Evolutionary conservation across 2,329 filamentous ascomycete genomes (phyloP).

Genomic region (Huntiella bhutanensis): DNA sequence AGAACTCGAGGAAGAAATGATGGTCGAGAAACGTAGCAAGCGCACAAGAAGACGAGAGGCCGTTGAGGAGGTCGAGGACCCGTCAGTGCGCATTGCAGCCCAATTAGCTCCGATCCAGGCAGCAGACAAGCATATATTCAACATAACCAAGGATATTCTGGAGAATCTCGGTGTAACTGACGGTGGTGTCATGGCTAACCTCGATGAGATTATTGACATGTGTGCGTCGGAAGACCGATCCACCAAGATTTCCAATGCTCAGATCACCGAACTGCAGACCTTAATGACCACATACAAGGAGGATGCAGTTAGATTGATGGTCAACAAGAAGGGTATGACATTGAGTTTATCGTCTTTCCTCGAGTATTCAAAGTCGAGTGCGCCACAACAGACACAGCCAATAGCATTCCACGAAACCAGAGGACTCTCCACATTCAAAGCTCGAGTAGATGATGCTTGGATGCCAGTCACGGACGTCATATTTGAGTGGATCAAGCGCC

Average conservation of each 20-base stretch:
- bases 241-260: constrained; percentile 26
- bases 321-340: constrained; percentile 33
- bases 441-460: constrained; percentile 29
- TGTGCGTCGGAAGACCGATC: constrained; percentile 32
- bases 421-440: constrained; percentile 33
- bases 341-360: constrained; percentile 42
- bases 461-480: constrained; percentile 36
- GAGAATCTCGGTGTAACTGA: constrained; percentile 36
- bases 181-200: constrained; percentile 23
- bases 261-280: constrained; percentile 30
- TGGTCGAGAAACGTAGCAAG: constrained; percentile 44
- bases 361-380: constrained; percentile 40
- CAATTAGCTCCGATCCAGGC: constrained; percentile 39
- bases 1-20: constrained; percentile 38
- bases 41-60: constrained; percentile 42
- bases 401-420: constrained; percentile 32
- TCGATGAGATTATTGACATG: constrained; percentile 33
- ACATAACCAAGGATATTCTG: constrained; percentile 34
- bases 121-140: constrained; percentile 35
- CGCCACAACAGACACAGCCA: constrained; percentile 29
- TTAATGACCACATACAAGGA: constrained; percentile 32
- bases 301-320: constrained; percentile 31
- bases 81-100: constrained; percentile 31
- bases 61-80: constrained; percentile 34
- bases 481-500: constrained; percentile 35